phyloP scores from a whole-genome alignment of 305 asterid species.

The Euphrasia arctica region DNA sequence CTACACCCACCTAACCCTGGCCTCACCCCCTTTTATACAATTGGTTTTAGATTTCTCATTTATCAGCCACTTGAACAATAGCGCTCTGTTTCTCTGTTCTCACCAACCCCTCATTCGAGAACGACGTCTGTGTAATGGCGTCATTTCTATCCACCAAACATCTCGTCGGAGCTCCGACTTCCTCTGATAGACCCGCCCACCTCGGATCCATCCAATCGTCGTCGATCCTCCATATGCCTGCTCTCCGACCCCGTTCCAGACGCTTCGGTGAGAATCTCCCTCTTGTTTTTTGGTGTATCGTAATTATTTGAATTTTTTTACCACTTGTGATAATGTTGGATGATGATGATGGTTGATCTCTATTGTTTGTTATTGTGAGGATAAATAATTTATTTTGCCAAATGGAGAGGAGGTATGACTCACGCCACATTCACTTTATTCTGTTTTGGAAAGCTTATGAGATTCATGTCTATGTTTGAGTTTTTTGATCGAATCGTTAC shows the following conservation, averaged over 20 bases:
- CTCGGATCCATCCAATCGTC: slow-evolving; percentile 48
- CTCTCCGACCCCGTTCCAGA: slow-evolving; percentile 49
- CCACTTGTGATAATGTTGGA: slow-evolving; percentile 1
- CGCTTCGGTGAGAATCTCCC: slow-evolving; percentile 49
- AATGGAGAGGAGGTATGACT: neutral
- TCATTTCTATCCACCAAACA: slow-evolving; percentile 50
- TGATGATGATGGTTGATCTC: slow-evolving; percentile 8
- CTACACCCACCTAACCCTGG: too few species aligned
- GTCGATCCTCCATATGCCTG: slow-evolving; percentile 41
- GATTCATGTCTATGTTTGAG: neutral
- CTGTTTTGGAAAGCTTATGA: neutral
- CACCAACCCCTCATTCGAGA: slow-evolving; percentile 25
- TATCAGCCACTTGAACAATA: neutral
- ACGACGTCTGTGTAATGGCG: slow-evolving; percentile 41
- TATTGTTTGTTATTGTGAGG: neutral
- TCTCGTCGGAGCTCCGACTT: slow-evolving; percentile 51
- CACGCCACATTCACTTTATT: neutral
- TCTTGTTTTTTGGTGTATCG: neutral
- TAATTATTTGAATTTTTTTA: slow-evolving; percentile 12
- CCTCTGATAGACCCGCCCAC: slow-evolving; percentile 40
- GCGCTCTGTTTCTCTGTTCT: slow-evolving; percentile 11
- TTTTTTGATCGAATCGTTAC: neutral
- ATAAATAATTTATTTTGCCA: neutral
- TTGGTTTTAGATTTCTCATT: slow-evolving; percentile 9
- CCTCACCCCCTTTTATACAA: too few species aligned